A percentile compares a stretch with the other conserved stretches of the same genome.
Conservation (phyloP, 345 rosid genomes). For the Brassica nigra region DNA sequence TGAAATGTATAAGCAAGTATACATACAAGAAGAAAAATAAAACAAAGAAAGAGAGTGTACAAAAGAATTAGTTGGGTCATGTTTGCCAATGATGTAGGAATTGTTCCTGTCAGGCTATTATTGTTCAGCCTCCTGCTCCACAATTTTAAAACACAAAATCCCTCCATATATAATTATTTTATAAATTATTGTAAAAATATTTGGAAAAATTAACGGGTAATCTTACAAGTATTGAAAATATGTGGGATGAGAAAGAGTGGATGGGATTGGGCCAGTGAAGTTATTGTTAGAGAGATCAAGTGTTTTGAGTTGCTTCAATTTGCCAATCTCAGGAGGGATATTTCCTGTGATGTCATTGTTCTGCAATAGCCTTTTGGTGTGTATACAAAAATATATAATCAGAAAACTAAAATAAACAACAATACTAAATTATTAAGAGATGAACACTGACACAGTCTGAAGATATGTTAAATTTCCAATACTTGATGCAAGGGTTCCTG, state of each 20-base stretch:
- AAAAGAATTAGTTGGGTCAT: slow-evolving; percentile 77
- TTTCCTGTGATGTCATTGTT: slow-evolving; percentile 74
- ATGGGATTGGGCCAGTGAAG: slow-evolving; percentile 71
- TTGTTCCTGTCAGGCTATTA: slow-evolving; percentile 69
- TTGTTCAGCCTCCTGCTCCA: slow-evolving; percentile 73
- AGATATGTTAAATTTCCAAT: slow-evolving; percentile 81
- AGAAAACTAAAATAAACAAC: slow-evolving; percentile 1
- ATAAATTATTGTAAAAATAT: not conserved
- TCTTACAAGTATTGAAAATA: slow-evolving; percentile 79
- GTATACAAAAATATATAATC: not conserved
- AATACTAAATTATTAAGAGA: not conserved
- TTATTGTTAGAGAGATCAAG: slow-evolving; percentile 82
- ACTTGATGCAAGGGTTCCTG: slow-evolving; percentile 71
- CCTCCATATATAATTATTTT: not conserved
- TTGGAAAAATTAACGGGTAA: not conserved
- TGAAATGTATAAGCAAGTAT: slow-evolving; percentile 1
- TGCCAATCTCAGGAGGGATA: slow-evolving; percentile 75
- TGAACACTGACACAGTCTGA: slow-evolving; percentile 66
- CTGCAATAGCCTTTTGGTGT: slow-evolving; percentile 62
- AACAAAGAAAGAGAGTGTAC: slow-evolving; percentile 48
- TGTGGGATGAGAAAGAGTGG: slow-evolving; percentile 50
- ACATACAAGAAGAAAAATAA: not conserved
- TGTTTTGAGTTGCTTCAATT: slow-evolving; percentile 64
- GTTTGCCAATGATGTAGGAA: slow-evolving; percentile 72
- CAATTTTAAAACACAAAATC: slow-evolving; percentile 21